phyloP scores from a whole-genome alignment of 139 green algal species.

The Tetratostichococcus sp. region DNA sequence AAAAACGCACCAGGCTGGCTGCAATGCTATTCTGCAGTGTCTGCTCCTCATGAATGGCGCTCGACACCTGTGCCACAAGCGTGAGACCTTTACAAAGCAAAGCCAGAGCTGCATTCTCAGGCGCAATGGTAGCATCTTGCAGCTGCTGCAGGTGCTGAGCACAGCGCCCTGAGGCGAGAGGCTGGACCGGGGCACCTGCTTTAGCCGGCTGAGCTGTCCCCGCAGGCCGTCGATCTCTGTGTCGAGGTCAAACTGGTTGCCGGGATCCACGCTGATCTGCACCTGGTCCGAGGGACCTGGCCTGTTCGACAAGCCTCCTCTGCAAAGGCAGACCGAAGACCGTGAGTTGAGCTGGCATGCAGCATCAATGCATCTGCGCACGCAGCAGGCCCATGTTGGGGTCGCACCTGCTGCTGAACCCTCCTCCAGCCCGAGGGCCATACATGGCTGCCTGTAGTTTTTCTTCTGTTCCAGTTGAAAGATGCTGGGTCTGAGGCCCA shows the following conservation, averaged over 20 bases:
- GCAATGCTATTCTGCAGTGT: neutral
- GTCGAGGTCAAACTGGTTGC: conserved; percentile 27
- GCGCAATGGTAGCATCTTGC: too few species aligned
- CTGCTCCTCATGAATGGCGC: neutral
- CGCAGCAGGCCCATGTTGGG: too few species aligned
- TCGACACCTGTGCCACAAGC: conserved; percentile 1
- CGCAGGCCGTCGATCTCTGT: conserved; percentile 34
- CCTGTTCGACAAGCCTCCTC: neutral
- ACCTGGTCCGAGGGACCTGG: neutral
- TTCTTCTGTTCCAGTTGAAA: too few species aligned
- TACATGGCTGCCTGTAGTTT: neutral
- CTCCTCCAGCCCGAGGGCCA: neutral
- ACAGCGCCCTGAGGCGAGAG: too few species aligned
- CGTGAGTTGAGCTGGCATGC: too few species aligned
- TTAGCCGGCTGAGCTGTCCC: conserved; percentile 27
- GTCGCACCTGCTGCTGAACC: neutral
- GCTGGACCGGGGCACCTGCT: too few species aligned
- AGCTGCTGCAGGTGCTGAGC: too few species aligned
- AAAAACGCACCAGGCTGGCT: neutral
- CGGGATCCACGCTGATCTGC: conserved; percentile 20
- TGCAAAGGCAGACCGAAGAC: neutral
- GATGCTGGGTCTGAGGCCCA: too few species aligned
- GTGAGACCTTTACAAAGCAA: too few species aligned
- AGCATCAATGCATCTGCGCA: too few species aligned
- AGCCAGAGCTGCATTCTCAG: too few species aligned